Percentiles rank a stretch among this genome's conserved stretches.
These are phyloP conservation scores for Urostyla sp. DNA, from an alignment of 73 alveolate genomes.

Conservation along the genomic window DNA sequence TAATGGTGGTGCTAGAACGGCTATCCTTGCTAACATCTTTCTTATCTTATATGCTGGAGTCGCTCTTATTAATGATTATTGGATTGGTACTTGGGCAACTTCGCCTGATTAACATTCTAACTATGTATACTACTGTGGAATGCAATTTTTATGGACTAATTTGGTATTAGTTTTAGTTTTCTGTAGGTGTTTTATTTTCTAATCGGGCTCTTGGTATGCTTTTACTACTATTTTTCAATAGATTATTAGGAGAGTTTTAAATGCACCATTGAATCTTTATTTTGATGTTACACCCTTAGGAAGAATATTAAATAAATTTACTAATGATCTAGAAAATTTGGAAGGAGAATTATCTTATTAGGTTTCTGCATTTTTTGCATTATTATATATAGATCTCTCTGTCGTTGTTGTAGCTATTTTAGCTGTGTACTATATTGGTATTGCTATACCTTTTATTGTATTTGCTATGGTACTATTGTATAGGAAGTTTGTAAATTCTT, in stretches of 20 bases:
- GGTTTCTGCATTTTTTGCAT: not conserved
- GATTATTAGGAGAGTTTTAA: constrained; percentile 81
- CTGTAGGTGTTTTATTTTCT: constrained; percentile 15
- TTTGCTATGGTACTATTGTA: constrained; percentile 34
- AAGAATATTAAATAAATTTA: constrained; percentile 85
- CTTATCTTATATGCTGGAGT: constrained; percentile 11
- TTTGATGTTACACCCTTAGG: constrained; percentile 94
- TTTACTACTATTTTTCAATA: constrained; percentile 76
- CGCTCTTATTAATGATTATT: constrained; percentile 1
- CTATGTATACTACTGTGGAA: constrained; percentile 44
- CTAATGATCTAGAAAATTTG: constrained; percentile 58
- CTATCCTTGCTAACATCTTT: not conserved
- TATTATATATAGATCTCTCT: constrained; percentile 12
- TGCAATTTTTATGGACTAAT: constrained; percentile 60
- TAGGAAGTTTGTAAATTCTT: constrained; percentile 53
- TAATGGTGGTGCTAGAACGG: constrained; percentile 27
- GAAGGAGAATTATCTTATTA: constrained; percentile 7
- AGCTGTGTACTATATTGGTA: constrained; percentile 46
- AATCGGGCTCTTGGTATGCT: constrained; percentile 52
- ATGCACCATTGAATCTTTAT: constrained; percentile 90
- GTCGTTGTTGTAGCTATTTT: constrained; percentile 20
- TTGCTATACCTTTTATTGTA: constrained; percentile 45
- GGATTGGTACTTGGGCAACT: constrained; percentile 47
- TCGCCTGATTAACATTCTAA: constrained; percentile 35
- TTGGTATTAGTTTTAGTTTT: constrained; percentile 37